phyloP scores from a whole-genome alignment of 2,329 filamentous ascomycete genomes.

The Microsporum canis region DNA sequence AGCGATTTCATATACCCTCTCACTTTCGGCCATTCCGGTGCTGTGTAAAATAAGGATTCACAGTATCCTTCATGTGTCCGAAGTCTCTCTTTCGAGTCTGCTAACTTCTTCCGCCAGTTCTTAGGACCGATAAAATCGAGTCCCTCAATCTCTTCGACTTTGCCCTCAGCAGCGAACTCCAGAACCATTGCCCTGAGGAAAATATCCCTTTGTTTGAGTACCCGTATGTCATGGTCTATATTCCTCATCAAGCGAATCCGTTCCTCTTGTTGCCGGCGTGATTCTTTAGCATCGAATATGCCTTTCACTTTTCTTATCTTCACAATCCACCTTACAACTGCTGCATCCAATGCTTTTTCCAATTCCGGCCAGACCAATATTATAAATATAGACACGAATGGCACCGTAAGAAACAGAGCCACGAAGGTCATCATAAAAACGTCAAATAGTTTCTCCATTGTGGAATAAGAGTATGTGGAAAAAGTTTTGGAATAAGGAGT shows the following conservation, averaged over 20 bases:
- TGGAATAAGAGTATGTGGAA: no score
- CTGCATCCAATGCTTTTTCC: background rate
- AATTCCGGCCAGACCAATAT: background rate
- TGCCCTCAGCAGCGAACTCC: background rate
- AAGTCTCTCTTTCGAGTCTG: background rate
- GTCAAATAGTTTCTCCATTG: no score
- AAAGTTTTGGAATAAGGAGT: no score
- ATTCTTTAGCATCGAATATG: background rate
- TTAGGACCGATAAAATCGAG: background rate
- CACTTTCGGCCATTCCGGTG: background rate
- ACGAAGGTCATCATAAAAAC: no score
- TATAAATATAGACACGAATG: no score
- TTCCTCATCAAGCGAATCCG: background rate
- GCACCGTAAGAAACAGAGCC: no score
- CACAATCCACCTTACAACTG: background rate
- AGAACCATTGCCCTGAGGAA: background rate
- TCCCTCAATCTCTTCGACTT: background rate
- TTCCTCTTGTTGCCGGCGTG: background rate
- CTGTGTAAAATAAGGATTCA: background rate
- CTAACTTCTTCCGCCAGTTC: background rate
- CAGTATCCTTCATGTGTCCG: background rate
- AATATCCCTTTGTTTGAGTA: background rate
- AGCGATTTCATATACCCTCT: background rate
- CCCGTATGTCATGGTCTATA: background rate
- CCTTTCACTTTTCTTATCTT: background rate